Base-by-base conservation (phyloP, 192 early-diverging fungal species). In the Coemansia erecta region DNA sequence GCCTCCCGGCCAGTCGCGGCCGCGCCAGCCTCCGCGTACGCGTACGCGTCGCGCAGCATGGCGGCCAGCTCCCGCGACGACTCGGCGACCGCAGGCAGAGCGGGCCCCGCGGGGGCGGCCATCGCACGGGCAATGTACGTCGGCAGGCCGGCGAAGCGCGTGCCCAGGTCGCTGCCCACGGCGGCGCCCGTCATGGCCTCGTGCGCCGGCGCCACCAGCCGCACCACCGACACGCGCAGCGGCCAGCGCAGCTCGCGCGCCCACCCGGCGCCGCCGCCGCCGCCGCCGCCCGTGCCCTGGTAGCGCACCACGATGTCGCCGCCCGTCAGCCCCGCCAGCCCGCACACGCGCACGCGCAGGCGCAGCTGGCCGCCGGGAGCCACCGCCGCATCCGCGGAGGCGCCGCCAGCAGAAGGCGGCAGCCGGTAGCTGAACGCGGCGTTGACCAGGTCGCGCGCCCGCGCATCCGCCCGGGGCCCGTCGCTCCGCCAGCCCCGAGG, bases 241-340 rank as follows among this genome's bases (percentile, higher is more conserved):
- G 75, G 63, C 70, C 66, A 68, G 19, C 62, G 41, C 58, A 78
- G 22, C 57, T 64, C 70, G 6, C 75, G 45, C 47, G 59, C 53
- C 75, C 75, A 78, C n/a, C n/a, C n/a, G 37, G 62, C 17, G 24
- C 61, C 0, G 50, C 31, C 1, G 33, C 47, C 0, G 22, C n/a
- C n/a, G n/a, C n/a, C n/a, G n/a, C n/a, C n/a, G n/a, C n/a, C 41
- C 10, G 50, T 39, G 22, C 19, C 51, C 13, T 64, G 69, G 18
- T 78, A 78, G 13, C 66, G 69, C 37, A 78, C 56, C 0, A 72
- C 66, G 15, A 78, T 50, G 14, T 61, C 50, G 26, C 62, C 64
- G 35, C 70, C 70, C 8, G 11, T 22, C 22, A 72, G 40, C 9
- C 66, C 75, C 39, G 53, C 18, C 28, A 78, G n/a, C 12, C 75